phyloP scores from a whole-genome alignment of 257 asterid species.

The Paulownia fortunei region DNA sequence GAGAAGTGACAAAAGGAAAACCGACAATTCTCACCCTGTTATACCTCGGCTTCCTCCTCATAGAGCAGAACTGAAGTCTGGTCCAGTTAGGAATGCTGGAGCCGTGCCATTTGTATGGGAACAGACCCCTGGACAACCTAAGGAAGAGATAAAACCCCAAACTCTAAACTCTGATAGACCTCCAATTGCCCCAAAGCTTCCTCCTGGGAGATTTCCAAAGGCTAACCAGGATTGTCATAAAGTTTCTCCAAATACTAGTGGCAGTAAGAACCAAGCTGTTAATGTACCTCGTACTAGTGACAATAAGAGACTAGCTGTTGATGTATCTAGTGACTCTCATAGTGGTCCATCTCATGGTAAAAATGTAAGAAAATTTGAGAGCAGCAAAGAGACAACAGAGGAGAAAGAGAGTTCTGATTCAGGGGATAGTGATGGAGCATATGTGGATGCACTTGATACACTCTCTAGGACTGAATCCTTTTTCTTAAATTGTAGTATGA shows the following conservation, averaged over 20 bases:
- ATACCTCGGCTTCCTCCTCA: slow-evolving; percentile 55
- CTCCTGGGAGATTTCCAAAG: slow-evolving; percentile 55
- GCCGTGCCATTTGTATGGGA: slow-evolving; percentile 89
- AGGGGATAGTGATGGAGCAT: slow-evolving; percentile 59
- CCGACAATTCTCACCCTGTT: slow-evolving; percentile 20
- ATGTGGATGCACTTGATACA: slow-evolving; percentile 72
- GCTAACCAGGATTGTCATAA: slow-evolving; percentile 38
- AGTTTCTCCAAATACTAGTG: slow-evolving; percentile 19
- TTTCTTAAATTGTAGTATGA: slow-evolving; percentile 76
- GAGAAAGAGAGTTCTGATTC: slow-evolving; percentile 47
- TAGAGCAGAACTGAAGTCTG: slow-evolving; percentile 76
- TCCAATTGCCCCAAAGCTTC: slow-evolving; percentile 67
- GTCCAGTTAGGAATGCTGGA: slow-evolving; percentile 79
- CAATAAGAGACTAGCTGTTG: slow-evolving; percentile 24
- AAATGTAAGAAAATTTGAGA: slow-evolving; percentile 23
- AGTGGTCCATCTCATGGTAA: slow-evolving; percentile 29
- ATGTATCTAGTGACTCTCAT: slow-evolving; percentile 18
- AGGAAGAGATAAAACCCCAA: slow-evolving; percentile 45
- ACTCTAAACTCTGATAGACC: slow-evolving; percentile 28
- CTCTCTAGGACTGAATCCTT: slow-evolving; percentile 74
- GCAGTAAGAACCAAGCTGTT: slow-evolving; percentile 27
- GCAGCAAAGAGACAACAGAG: slow-evolving; percentile 32
- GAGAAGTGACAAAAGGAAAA: slow-evolving; percentile 34
- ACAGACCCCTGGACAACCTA: slow-evolving; percentile 79
- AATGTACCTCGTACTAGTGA: slow-evolving; percentile 25